Conservation (phyloP, 306 rosid species). For the Corylus americana region DNA sequence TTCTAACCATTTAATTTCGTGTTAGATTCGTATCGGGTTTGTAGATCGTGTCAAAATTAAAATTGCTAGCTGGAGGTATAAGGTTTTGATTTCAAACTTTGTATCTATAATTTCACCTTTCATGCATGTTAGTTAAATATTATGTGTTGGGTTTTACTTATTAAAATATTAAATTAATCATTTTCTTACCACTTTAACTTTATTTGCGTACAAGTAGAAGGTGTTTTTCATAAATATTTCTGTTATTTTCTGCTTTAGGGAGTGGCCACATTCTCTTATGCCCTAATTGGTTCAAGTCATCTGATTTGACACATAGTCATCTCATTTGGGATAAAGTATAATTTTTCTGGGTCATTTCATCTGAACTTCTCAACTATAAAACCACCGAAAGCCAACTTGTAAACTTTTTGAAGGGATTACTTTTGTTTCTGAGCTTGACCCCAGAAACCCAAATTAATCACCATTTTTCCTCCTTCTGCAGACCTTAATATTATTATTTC, state of each 20-base stretch:
- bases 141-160: no score
- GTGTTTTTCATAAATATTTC: not conserved
- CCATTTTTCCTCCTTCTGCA: conserved; percentile 21
- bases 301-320: conserved; percentile 39
- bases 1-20: no score
- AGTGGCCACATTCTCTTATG: not conserved
- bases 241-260: conserved; percentile 5
- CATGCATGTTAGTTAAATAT: no score
- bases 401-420: conserved; percentile 39
- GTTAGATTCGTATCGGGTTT: no score
- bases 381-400: conserved; percentile 52
- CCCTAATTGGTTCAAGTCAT: conserved; percentile 31
- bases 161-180: no score
- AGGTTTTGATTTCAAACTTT: no score
- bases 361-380: conserved; percentile 51
- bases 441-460: conserved; percentile 13
- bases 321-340: conserved; percentile 27
- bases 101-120: no score
- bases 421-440: conserved; percentile 31
- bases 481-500: not conserved
- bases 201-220: not conserved
- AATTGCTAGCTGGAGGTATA: no score
- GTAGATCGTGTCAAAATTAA: no score
- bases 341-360: conserved; percentile 48
- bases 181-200: not conserved